Evolutionary conservation across 768 basidiomycete species (phyloP).

Genomic region (Naganishia onofrii): DNA sequence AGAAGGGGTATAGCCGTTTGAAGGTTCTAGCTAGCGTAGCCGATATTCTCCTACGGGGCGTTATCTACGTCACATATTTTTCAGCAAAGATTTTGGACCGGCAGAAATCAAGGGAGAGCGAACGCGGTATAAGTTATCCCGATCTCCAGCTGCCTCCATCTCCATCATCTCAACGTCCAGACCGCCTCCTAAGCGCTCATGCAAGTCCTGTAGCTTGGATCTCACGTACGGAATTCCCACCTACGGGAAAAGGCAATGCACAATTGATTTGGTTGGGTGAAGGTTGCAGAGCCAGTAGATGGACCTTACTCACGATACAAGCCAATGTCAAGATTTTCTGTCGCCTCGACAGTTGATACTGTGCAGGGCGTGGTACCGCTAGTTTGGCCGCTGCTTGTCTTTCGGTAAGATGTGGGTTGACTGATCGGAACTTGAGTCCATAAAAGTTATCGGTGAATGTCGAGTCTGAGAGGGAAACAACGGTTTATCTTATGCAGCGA

Average conservation of each 20-base stretch:
- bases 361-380: neutral
- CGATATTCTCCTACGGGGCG: neutral
- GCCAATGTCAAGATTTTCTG: constrained; percentile 30
- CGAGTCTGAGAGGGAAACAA: constrained; percentile 63
- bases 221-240: constrained; percentile 84
- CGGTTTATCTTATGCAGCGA: neutral
- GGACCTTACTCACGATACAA: constrained; percentile 28
- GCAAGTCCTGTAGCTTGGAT: constrained; percentile 85
- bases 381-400: constrained; percentile 6
- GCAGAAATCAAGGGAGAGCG: neutral
- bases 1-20: constrained; percentile 75
- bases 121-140: constrained; percentile 16
- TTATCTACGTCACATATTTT: constrained; percentile 2
- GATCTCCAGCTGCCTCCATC: constrained; percentile 38
- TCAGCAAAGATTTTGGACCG: neutral
- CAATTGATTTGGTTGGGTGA: too few species aligned
- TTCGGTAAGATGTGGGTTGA: neutral
- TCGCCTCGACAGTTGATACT: constrained; percentile 8
- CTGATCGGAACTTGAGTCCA: constrained; percentile 57
- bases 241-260: constrained; percentile 53
- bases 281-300: constrained; percentile 54
- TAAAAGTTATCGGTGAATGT: constrained; percentile 97
- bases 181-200: constrained; percentile 83
- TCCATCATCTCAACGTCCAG: constrained; percentile 61
- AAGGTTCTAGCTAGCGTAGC: constrained; percentile 56